Conservation (phyloP, 352 stramenopile species). For the Pythium angustatum region DNA sequence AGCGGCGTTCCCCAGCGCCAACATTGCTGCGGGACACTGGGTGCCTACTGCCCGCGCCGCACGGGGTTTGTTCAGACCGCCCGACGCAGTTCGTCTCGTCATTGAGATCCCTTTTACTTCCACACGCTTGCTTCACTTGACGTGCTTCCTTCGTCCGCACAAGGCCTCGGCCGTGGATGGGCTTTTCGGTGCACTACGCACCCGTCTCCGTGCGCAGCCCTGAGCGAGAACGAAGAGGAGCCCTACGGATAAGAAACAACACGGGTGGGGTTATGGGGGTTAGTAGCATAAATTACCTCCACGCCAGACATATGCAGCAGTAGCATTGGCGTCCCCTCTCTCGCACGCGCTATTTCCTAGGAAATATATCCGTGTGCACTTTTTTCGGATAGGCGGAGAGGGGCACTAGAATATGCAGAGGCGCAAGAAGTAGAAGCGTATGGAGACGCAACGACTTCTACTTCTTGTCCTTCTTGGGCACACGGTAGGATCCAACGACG, state of each 20-base stretch:
- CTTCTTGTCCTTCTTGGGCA: conserved; percentile 38
- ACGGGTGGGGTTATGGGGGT: conserved; percentile 7
- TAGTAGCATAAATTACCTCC: conserved; percentile 29
- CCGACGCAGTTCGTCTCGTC: conserved; percentile 86
- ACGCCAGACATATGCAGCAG: conserved; percentile 4
- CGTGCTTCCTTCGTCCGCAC: no score
- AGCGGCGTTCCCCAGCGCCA: conserved; percentile 38
- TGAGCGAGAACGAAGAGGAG: conserved; percentile 2
- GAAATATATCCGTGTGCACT: conserved; percentile 22
- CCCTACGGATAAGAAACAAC: conserved; percentile 16
- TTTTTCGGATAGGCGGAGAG: background rate
- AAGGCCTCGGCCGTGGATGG: no score
- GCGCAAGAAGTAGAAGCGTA: conserved; percentile 20
- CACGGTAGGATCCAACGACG: conserved; percentile 95
- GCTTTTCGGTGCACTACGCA: no score
- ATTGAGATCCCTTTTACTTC: conserved; percentile 50
- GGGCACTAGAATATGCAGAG: conserved; percentile 13
- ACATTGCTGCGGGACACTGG: conserved; percentile 76
- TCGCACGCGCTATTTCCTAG: conserved; percentile 7
- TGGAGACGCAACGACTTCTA: conserved; percentile 52
- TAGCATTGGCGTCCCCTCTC: background rate
- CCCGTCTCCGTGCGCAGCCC: background rate
- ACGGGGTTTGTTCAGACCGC: conserved; percentile 79
- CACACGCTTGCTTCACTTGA: background rate
- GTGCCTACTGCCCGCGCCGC: conserved; percentile 23